Base-by-base conservation (phyloP, 768 basidiomycete genomes). In the Mycena sanguinolenta region DNA sequence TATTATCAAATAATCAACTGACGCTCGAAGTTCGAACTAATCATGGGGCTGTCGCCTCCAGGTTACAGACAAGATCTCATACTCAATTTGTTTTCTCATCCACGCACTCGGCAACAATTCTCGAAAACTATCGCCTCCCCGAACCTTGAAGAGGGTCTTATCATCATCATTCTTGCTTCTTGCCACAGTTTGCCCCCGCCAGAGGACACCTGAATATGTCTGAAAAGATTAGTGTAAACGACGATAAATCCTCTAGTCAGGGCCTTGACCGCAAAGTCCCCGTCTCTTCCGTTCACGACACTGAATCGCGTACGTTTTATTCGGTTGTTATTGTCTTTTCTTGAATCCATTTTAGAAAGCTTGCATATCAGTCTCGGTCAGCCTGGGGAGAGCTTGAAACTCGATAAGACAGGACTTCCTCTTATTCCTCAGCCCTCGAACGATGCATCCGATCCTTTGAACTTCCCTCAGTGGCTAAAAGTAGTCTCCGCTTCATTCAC, bases 361-460 rank as follows among this genome's bases (percentile, higher is more conserved):
- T 27, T 69, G 27, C 62, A 63, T 57, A 55, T 69, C n/a, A 52
- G 39, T 27, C 57, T 69, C 30, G 68, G 68, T 60, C 25, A 55
- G 46, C 13, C 61, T 44, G 61, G 42, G 55, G 7, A 27, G 39
- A 30, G 50, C 62, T 65, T 78, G 50, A 83, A 81, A 71, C 69
- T 82, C 53, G 84, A 83, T 67, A 74, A 73, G 17, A 73, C 72
- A 30, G 83, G 83, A 21, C 79, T 85, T 17, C 80, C 84, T 17
- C 80, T 86, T 57, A 77, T 83, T 50, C 84, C 85, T 34, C 84
- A 86, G 57, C 84, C 84, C 16, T 79, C 83, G 4, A 70, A 73
- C 44, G 81, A 79, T 19, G 79, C 80, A n/a, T 77, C 75, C 44
- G 84, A 85, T 73, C 84, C 84, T 36, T 76, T 85, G 63, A 84